A percentile compares a stretch with the other conserved stretches of the same genome.
Conservation (phyloP, 768 basidiomycete species). For the Russula compacta region DNA sequence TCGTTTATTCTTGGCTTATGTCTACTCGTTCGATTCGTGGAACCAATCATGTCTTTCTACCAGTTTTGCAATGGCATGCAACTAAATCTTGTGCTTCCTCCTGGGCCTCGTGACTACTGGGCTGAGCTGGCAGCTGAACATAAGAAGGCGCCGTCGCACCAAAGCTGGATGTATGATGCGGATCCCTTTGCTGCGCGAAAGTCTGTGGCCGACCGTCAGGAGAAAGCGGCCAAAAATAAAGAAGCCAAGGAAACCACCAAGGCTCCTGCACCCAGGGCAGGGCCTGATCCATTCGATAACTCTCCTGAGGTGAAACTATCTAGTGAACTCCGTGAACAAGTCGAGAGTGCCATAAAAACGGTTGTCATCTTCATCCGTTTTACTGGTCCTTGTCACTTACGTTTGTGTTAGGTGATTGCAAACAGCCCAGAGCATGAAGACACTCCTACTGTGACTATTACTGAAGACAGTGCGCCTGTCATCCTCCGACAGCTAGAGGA, state of each 20-base stretch:
- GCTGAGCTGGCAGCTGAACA: slow-evolving; percentile 63
- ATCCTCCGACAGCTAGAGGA: slow-evolving; percentile 47
- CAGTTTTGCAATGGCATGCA: slow-evolving; percentile 72
- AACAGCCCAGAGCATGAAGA: slow-evolving; percentile 43
- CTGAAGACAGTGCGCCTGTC: slow-evolving; percentile 33
- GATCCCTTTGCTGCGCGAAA: slow-evolving; percentile 77
- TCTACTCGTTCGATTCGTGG: slow-evolving; percentile 17
- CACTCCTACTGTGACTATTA: slow-evolving; percentile 28
- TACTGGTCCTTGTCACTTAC: background rate
- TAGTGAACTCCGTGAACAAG: slow-evolving; percentile 57
- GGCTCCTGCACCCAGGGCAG: slow-evolving; percentile 9
- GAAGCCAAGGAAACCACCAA: slow-evolving; percentile 23
- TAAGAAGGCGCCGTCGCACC: slow-evolving; percentile 54
- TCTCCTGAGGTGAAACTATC: slow-evolving; percentile 83
- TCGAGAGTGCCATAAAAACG: slow-evolving; percentile 76
- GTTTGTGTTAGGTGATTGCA: slow-evolving; percentile 36
- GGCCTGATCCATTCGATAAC: slow-evolving; percentile 34
- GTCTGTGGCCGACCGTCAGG: slow-evolving; percentile 58
- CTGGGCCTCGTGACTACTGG: slow-evolving; percentile 86
- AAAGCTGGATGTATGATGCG: slow-evolving; percentile 78
- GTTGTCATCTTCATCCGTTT: slow-evolving; percentile 27
- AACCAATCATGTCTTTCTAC: slow-evolving; percentile 19
- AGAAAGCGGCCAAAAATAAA: slow-evolving; percentile 39
- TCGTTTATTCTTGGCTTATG: slow-evolving; percentile 29
- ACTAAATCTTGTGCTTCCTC: slow-evolving; percentile 68